Evolutionary conservation across 495 filamentous ascomycete species (phyloP), one percentile per base, ranked within the genome.

Genomic region (Cetradonia linearis): DNA sequence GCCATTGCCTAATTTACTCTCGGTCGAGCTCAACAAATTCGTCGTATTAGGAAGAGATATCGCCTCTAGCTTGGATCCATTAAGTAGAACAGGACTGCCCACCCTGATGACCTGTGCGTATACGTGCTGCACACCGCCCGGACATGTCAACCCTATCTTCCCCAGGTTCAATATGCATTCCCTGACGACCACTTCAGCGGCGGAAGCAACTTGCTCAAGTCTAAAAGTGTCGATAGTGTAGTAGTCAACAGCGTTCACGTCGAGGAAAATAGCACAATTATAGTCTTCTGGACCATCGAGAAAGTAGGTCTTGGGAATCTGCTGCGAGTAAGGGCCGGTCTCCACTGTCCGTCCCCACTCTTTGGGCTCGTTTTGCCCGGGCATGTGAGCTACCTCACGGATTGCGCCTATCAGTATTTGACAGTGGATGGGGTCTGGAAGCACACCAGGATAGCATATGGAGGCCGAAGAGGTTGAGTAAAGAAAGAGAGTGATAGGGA

Each of bases 251-350:
- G 1, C 2, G 2, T 48, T 18, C 28, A 58, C 58, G 37, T 60
- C 58, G 18, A 60, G 0, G 18, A 28, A 36, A 20, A 60, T 20
- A 36, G 23, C 58, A 28, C 58, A 60, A 16, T 49, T 40, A 4
- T 49, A 52, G 0, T 37, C 10, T 33, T 50, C 58, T n/a, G 47
- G 58, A n/a, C 58, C 58, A 1, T 37, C 28, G 20, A 60, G 36
- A 47, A 27, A 36, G 27, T 25, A 53, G 14, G 42, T 5, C 16
- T 53, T 60, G 20, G 58, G 58, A 40, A 60, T 28, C 2, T 60
- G 37, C 10, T 53, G 23, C 10, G 25, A 23, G 46, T 53, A 20
- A 2, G 23, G 18, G 1, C 18, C 50, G 0, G 25, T 44, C 1
- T 47, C 2, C 20, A 60, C 5, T 16, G 30, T 27, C 16, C 58